Conservation (phyloP, 176 grass and related monocot species). For the Pontederia paniculata region DNA sequence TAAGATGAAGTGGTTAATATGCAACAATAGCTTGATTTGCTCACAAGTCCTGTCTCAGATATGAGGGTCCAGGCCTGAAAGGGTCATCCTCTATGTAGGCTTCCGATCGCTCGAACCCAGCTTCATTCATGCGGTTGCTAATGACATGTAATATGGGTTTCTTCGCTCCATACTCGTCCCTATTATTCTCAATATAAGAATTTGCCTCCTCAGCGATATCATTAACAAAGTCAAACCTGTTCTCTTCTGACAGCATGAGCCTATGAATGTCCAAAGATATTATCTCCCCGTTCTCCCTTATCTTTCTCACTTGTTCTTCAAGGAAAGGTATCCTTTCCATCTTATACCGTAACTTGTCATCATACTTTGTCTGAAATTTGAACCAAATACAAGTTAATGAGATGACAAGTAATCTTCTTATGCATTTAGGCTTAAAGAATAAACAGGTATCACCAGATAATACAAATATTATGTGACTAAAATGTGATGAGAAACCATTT, state of each 20-base stretch:
- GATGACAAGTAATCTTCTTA: background rate
- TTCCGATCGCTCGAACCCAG: conserved; percentile 57
- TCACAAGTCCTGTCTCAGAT: conserved; percentile 24
- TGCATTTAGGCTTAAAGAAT: background rate
- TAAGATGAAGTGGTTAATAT: too few species aligned
- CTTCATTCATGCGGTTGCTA: conserved; percentile 75
- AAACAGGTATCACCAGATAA: background rate
- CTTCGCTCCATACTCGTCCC: conserved; percentile 67
- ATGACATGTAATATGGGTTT: conserved; percentile 70
- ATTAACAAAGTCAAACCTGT: conserved; percentile 67
- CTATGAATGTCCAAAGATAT: conserved; percentile 68
- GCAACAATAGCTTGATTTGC: too few species aligned
- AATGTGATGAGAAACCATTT: too few species aligned
- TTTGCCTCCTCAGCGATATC: conserved; percentile 74
- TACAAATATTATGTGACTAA: too few species aligned
- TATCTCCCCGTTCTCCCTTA: conserved; percentile 61
- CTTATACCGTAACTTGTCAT: conserved; percentile 65
- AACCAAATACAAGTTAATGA: background rate
- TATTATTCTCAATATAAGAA: conserved; percentile 57
- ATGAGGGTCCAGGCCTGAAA: conserved; percentile 59
- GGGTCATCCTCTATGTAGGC: conserved; percentile 65
- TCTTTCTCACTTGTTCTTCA: conserved; percentile 66
- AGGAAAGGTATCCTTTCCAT: conserved; percentile 66
- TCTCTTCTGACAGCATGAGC: conserved; percentile 64
- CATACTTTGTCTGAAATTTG: conserved; percentile 42